Conservation (phyloP, 1,284 basidiomycete genomes). For the Meira miltonrushii region DNA sequence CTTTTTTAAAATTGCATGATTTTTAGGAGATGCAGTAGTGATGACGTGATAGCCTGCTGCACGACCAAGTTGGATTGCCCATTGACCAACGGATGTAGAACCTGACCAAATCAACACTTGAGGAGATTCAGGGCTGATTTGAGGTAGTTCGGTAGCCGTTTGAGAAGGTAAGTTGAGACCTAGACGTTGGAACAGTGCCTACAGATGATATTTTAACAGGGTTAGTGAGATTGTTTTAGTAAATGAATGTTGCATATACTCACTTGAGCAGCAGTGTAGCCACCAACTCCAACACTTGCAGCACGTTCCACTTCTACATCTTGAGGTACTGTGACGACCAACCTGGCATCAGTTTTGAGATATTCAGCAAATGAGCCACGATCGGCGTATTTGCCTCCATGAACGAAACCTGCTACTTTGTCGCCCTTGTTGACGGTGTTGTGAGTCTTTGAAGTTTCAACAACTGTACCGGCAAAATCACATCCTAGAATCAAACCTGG, state of each 20-base stretch:
- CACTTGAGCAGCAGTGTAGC: slow-evolving; percentile 39
- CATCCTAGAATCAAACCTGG: slow-evolving; percentile 57
- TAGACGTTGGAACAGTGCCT: slow-evolving; percentile 36
- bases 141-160: slow-evolving; percentile 19
- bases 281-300: slow-evolving; percentile 36
- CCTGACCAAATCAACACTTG: slow-evolving; percentile 59
- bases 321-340: slow-evolving; percentile 36
- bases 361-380: slow-evolving; percentile 52
- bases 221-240: slow-evolving; percentile 24
- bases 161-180: slow-evolving; percentile 22
- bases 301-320: slow-evolving; percentile 23
- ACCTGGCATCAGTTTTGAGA: slow-evolving; percentile 45
- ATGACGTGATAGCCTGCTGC: slow-evolving; percentile 57
- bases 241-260: slow-evolving; percentile 6
- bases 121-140: slow-evolving; percentile 20
- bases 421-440: slow-evolving; percentile 59
- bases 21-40: slow-evolving; percentile 54
- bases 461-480: slow-evolving; percentile 62
- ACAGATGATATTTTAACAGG: too few species aligned
- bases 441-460: slow-evolving; percentile 36
- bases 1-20: slow-evolving; percentile 35
- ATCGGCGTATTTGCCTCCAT: slow-evolving; percentile 53
- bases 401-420: slow-evolving; percentile 58
- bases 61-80: slow-evolving; percentile 51
- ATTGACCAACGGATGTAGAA: slow-evolving; percentile 59